These are phyloP conservation scores for Carex kokanica DNA, from an alignment of 176 grass and related monocot species.

Conservation along the genomic window DNA sequence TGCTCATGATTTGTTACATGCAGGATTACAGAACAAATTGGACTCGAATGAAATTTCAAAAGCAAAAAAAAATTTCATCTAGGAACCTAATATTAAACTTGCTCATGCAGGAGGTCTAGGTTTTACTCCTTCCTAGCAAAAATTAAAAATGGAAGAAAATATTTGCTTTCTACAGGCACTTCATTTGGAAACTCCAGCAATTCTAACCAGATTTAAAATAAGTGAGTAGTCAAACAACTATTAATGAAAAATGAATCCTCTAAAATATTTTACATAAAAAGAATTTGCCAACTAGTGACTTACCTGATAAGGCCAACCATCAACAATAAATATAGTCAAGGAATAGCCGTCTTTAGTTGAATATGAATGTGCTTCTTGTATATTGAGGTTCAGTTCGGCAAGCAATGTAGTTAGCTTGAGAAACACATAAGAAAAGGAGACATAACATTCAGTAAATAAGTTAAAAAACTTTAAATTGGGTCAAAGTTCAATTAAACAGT, in stretches of 20 bases:
- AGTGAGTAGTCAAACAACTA: neutral
- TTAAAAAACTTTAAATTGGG: neutral
- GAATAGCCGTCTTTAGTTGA: constrained; percentile 20
- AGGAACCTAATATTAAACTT: neutral
- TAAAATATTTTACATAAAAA: neutral
- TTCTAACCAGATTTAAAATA: neutral
- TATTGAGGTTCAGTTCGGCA: constrained; percentile 26
- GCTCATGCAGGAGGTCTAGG: neutral
- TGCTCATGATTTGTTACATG: neutral
- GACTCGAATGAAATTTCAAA: neutral
- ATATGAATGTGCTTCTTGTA: constrained; percentile 32
- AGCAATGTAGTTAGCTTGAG: constrained; percentile 25
- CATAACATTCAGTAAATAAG: neutral
- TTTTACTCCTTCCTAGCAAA: neutral
- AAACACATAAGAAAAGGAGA: neutral
- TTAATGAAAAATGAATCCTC: neutral
- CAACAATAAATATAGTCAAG: constrained; percentile 13
- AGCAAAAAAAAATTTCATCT: neutral
- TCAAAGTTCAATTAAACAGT: neutral
- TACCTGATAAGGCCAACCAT: constrained; percentile 30
- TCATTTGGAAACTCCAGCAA: neutral
- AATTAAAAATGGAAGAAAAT: neutral
- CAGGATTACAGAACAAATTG: neutral
- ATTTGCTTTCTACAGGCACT: neutral
- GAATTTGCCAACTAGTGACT: neutral